Conservation (phyloP, 169 alveolate genomes). For the Plasmodium chabaudi region DNA sequence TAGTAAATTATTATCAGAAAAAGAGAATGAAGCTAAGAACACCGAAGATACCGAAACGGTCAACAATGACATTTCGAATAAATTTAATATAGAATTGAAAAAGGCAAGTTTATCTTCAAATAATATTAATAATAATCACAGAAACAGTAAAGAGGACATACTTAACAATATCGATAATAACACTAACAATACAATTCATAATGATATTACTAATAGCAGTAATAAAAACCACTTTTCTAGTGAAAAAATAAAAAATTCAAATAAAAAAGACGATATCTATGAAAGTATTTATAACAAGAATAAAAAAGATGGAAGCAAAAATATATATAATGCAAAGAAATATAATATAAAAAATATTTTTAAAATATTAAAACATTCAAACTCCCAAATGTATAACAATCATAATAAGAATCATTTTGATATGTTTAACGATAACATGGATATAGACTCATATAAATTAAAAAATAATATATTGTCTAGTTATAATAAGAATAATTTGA, state of each 20-base stretch:
- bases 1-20: too few relatives aligned
- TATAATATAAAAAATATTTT: slow-evolving; percentile 58
- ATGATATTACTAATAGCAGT: neutral
- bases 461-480: slow-evolving; percentile 48
- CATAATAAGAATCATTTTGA: slow-evolving; percentile 1
- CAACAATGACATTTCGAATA: too few relatives aligned
- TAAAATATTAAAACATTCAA: slow-evolving; percentile 63
- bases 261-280: neutral
- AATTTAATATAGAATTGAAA: too few relatives aligned
- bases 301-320: neutral
- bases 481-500: slow-evolving; percentile 67
- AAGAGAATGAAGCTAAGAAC: too few relatives aligned
- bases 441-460: slow-evolving; percentile 3
- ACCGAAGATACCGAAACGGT: too few relatives aligned
- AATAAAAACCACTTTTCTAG: neutral
- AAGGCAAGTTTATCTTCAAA: too few relatives aligned
- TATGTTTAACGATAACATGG: slow-evolving; percentile 15
- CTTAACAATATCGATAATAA: neutral
- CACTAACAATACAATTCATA: neutral
- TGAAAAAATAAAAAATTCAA: neutral
- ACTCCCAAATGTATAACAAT: slow-evolving; percentile 10
- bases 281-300: neutral
- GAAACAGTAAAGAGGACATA: neutral
- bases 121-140: slow-evolving; percentile 2
- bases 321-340: slow-evolving; percentile 27